Percentiles rank a stretch among this genome's conserved stretches.
phyloP scores from a whole-genome alignment of 768 basidiomycete species.

The Pulveroboletus sp. region DNA sequence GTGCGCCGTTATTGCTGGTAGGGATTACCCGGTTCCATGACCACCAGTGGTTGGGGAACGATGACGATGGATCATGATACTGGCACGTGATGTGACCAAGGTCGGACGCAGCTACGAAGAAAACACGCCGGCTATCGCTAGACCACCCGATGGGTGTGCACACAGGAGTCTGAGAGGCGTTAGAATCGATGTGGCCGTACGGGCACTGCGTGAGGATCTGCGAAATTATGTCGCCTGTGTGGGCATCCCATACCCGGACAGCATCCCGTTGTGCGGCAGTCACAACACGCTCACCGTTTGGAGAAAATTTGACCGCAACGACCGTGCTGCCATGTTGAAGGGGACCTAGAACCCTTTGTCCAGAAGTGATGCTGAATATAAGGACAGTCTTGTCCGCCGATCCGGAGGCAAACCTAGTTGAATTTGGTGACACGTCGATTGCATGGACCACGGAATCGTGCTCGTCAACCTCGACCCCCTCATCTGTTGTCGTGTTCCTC shows the following conservation, averaged over 20 bases:
- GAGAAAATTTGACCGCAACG: slow-evolving; percentile 7
- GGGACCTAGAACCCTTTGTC: background rate
- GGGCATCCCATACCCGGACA: slow-evolving; percentile 5
- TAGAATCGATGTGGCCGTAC: too few species aligned
- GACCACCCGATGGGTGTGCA: background rate
- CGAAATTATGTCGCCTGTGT: background rate
- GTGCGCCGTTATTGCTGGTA: background rate
- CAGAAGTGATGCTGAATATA: slow-evolving; percentile 5
- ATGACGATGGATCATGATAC: background rate
- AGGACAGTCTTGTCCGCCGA: slow-evolving; percentile 6
- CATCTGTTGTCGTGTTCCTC: slow-evolving; percentile 2
- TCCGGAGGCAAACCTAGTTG: slow-evolving; percentile 6
- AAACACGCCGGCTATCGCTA: background rate
- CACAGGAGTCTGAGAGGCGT: background rate
- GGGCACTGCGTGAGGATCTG: background rate
- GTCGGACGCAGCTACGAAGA: background rate
- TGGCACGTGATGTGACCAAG: accelerated
- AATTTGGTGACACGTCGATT: slow-evolving; percentile 10
- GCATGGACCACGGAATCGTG: background rate
- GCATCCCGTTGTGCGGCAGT: background rate
- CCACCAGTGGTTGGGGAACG: accelerated
- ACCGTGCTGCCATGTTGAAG: slow-evolving; percentile 1
- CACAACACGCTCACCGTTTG: background rate
- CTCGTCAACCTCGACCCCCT: background rate
- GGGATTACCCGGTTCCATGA: background rate